Conservation (phyloP, 768 basidiomycete genomes). For the Suillus alpinus region DNA sequence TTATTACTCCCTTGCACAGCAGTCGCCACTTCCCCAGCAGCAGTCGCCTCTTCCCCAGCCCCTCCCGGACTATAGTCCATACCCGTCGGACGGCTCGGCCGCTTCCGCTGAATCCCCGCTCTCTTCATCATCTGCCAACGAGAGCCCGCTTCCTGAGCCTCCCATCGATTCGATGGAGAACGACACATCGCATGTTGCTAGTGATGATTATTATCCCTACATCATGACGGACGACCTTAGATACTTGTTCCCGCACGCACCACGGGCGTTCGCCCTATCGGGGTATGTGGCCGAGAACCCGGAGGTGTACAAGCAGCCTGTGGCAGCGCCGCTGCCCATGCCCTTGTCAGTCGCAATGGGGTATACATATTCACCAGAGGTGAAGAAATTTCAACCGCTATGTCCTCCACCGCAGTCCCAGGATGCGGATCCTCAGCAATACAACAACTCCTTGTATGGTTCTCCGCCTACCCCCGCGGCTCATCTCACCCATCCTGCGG, state of each 20-base stretch:
- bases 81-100: constrained; percentile 35
- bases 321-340: constrained; percentile 29
- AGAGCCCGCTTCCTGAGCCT: constrained; percentile 39
- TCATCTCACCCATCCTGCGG: constrained; percentile 15
- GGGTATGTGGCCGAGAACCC: constrained; percentile 20
- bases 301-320: constrained; percentile 32
- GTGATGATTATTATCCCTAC: constrained; percentile 30
- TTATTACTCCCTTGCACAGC: constrained; percentile 21
- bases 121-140: constrained; percentile 38
- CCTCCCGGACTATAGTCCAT: constrained; percentile 31
- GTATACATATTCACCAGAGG: constrained; percentile 30
- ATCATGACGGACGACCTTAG: constrained; percentile 22
- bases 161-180: constrained; percentile 33
- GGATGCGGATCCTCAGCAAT: constrained; percentile 21
- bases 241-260: constrained; percentile 24
- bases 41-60: constrained; percentile 14
- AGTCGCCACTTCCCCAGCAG: constrained; percentile 12
- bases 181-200: constrained; percentile 24
- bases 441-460: constrained; percentile 12
- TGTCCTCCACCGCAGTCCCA: constrained; percentile 31
- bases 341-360: constrained; percentile 31
- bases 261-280: constrained; percentile 23
- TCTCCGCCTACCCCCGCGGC: constrained; percentile 11
- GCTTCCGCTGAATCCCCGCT: constrained; percentile 37
- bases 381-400: constrained; percentile 36